Base-by-base conservation (phyloP, 2,329 filamentous ascomycete species). In the Chaetothyriales sp. region DNA sequence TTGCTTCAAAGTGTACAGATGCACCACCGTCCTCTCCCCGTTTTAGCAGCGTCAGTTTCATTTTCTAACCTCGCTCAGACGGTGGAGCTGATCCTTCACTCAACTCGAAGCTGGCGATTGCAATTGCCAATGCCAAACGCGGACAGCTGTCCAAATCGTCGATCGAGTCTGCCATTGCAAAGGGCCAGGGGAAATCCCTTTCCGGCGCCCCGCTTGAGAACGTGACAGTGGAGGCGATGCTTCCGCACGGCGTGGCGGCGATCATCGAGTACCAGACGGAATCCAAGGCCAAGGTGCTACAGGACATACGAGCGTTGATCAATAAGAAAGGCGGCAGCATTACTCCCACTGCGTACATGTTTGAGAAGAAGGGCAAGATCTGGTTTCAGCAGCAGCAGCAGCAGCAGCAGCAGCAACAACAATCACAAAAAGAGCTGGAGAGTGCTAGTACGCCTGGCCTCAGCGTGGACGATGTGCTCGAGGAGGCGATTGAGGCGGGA, bases 81-180 rank as follows among this genome's bases (percentile, higher is more conserved):
- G 83, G 81, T 67, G 88, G 88, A 47, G 72, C 84, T 7, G 79
- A 94, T 62, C 75, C 83, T 10, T 78, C 76, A 56, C 70, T 76
- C 61, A 96, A 96, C 64, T 76, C 86, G 1, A 80, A 83, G 56
- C 76, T 98, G 46, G 84, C 83, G 19, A 73, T 80, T 25, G 76
- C 84, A 12, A 79, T 96, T 51, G 68, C 77, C 18, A 78, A 76
- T 49, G 90, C 90, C 44, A 95, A 92, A 70, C 89, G 88, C 71
- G 82, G 80, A 53, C 85, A 84, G 57, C 82, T 95, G 46, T 86
- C 89, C 1, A 95, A 95, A 68, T 72, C 79, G 18, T 75, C 79
- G 1, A 94, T 96, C 59, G 89, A 96, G 66, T 75, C 75, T 12
- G 88, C 92, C 49, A 82, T 98, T 57, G 85, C 87, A 12, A 81